A percentile compares a stretch with the other conserved stretches of the same genome.
Evolutionary conservation across 176 grass and related monocot genomes (phyloP).

Genomic region (Carex myosuroides): DNA sequence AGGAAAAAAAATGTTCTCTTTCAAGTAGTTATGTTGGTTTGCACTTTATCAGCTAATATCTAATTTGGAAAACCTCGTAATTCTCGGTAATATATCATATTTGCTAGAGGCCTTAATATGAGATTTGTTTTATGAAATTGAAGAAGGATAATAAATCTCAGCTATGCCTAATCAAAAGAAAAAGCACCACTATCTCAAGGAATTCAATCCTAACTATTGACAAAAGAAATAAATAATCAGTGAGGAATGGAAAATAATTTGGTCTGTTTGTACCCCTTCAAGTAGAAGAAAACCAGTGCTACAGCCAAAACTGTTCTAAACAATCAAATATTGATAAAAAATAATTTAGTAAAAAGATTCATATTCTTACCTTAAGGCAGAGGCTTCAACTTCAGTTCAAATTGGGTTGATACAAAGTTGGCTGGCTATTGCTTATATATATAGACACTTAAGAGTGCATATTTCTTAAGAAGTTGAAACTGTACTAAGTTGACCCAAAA

Average conservation of each 20-base stretch:
- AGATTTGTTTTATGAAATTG: too few relatives aligned
- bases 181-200: background rate
- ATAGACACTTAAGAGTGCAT: background rate
- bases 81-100: too few relatives aligned
- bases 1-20: too few relatives aligned
- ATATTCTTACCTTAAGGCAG: background rate
- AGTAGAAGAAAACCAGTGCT: background rate
- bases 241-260: background rate
- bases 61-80: too few relatives aligned
- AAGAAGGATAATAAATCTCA: background rate
- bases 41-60: too few relatives aligned
- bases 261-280: background rate
- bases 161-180: background rate
- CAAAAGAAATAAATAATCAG: background rate
- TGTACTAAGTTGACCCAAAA: background rate
- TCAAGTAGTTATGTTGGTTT: too few relatives aligned
- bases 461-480: background rate
- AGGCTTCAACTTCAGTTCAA: background rate
- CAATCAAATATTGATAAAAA: background rate
- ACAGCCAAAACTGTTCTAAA: background rate
- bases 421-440: background rate
- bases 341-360: background rate
- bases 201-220: background rate
- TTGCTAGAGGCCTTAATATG: too few relatives aligned
- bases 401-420: background rate